These are phyloP conservation scores for Effrenium voratum DNA, from an alignment of 73 alveolate species.

Conservation along the genomic window DNA sequence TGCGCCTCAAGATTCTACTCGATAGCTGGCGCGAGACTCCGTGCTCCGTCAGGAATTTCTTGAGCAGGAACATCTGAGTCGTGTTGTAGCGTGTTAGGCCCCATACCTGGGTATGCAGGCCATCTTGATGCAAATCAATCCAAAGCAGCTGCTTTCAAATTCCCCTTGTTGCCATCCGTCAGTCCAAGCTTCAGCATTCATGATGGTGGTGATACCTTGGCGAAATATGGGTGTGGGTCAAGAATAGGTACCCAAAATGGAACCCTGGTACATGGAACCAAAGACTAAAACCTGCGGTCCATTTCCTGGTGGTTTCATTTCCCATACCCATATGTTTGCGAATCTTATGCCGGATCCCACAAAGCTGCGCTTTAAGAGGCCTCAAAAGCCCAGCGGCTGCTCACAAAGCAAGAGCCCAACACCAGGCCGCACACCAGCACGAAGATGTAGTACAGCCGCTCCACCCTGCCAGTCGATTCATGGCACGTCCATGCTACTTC, in stretches of 20 bases:
- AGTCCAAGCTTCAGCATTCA: slow-evolving; percentile 45
- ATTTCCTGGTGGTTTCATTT: no score
- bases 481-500: no score
- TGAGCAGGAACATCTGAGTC: slow-evolving; percentile 24
- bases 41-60: slow-evolving; percentile 44
- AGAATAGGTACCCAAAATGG: no score
- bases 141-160: no score
- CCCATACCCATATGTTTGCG: no score
- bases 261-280: no score
- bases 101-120: slow-evolving; percentile 51
- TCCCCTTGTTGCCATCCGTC: not conserved
- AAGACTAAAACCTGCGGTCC: no score
- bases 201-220: slow-evolving; percentile 46
- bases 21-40: slow-evolving; percentile 26
- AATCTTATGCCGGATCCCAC: no score
- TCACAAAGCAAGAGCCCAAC: slow-evolving; percentile 48
- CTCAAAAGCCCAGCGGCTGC: not conserved
- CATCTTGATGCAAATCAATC: no score
- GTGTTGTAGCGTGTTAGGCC: slow-evolving; percentile 56
- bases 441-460: slow-evolving; percentile 33
- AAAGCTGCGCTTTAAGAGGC: no score
- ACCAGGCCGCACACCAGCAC: slow-evolving; percentile 51
- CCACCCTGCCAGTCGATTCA: not conserved
- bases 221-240: no score
- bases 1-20: not conserved